These are phyloP conservation scores for Xylaria sp. DNA, from an alignment of 2,329 filamentous ascomycete genomes.

Conservation along the genomic window DNA sequence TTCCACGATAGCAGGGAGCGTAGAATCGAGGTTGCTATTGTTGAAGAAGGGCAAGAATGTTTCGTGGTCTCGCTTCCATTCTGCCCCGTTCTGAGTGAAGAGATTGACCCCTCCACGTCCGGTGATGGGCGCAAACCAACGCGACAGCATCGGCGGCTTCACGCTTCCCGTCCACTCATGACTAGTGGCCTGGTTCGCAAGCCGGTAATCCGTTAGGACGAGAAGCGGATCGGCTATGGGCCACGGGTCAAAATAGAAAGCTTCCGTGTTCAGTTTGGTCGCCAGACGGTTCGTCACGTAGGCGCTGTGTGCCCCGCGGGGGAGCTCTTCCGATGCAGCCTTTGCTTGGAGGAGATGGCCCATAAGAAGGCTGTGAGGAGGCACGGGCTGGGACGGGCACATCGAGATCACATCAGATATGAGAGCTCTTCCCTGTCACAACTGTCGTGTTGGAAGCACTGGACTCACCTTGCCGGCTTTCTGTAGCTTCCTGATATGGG, in stretches of 20 bases:
- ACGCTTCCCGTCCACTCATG: constrained; percentile 43
- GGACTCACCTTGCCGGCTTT: constrained; percentile 43
- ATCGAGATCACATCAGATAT: constrained; percentile 10
- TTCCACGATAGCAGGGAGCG: constrained; percentile 45
- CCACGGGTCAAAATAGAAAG: constrained; percentile 48
- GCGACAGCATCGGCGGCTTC: constrained; percentile 45
- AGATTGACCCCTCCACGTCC: constrained; percentile 46
- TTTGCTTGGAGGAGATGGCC: constrained; percentile 49
- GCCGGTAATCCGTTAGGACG: constrained; percentile 45
- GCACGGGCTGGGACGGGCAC: constrained; percentile 43
- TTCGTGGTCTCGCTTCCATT: constrained; percentile 47
- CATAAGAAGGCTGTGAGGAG: constrained; percentile 44
- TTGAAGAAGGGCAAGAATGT: constrained; percentile 49
- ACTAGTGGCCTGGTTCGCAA: constrained; percentile 46
- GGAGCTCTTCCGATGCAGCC: constrained; percentile 44
- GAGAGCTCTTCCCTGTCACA: background rate
- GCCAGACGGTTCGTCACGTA: constrained; percentile 42
- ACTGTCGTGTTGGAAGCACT: background rate
- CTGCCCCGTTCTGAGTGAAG: constrained; percentile 48
- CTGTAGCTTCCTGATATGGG: constrained; percentile 36
- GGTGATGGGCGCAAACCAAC: constrained; percentile 49
- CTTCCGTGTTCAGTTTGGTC: constrained; percentile 41
- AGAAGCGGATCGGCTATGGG: constrained; percentile 46
- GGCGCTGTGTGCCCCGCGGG: constrained; percentile 42
- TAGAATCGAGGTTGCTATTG: constrained; percentile 48